Evolutionary conservation across 192 early-diverging fungal species (phyloP).

Genomic region (Backusella macrospora): DNA sequence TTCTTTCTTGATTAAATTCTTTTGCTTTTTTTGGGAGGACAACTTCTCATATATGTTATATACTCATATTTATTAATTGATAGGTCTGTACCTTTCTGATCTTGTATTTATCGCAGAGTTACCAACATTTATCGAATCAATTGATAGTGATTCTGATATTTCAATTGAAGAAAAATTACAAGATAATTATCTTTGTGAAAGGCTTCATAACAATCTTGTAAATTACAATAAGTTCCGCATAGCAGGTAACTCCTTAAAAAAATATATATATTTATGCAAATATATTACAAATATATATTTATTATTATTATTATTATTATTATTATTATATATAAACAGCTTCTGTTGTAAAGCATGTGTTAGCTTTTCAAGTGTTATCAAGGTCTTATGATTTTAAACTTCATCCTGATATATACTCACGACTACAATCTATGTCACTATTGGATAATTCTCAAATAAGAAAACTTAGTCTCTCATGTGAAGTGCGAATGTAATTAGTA

Average conservation of each 20-base stretch:
- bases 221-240: constrained; percentile 64
- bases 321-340: constrained; percentile 23
- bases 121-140: constrained; percentile 52
- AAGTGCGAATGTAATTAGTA: constrained; percentile 19
- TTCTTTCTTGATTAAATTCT: neutral
- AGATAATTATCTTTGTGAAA: constrained; percentile 9
- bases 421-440: constrained; percentile 29
- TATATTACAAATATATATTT: neutral
- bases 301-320: no score
- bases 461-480: constrained; percentile 35
- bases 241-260: constrained; percentile 41
- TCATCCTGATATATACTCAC: constrained; percentile 41
- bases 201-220: constrained; percentile 40
- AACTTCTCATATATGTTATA: neutral
- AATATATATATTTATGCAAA: neutral
- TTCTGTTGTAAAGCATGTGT: constrained; percentile 54
- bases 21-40: neutral
- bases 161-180: neutral
- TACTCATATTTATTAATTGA: neutral
- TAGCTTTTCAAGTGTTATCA: constrained; percentile 56
- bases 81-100: constrained; percentile 60
- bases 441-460: constrained; percentile 36
- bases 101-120: constrained; percentile 61
- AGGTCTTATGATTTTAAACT: constrained; percentile 49
- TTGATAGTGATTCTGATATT: neutral